Percentiles rank a stretch among this genome's conserved stretches.
Conservation (phyloP, 805 yeast genomes). For the Ogataea haglerorum region DNA sequence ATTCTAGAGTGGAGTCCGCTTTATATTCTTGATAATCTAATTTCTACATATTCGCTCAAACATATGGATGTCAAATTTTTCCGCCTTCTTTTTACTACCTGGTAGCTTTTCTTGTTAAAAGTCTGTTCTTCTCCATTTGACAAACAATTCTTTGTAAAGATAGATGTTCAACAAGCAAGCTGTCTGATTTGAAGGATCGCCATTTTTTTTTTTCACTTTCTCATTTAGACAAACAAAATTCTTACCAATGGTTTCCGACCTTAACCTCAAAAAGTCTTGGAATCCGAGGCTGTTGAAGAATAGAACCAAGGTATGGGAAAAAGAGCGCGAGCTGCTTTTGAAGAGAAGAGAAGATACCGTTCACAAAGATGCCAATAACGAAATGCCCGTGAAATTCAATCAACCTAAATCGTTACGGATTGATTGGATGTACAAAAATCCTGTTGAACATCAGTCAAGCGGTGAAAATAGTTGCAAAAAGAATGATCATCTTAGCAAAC, state of each 20-base stretch:
- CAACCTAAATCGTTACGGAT: not conserved
- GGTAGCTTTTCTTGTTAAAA: no score
- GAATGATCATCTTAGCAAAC: not conserved
- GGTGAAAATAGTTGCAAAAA: no score
- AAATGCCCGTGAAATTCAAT: not conserved
- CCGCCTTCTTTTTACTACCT: no score
- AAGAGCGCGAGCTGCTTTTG: slow-evolving; percentile 66
- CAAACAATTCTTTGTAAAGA: no score
- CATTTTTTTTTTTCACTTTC: not conserved
- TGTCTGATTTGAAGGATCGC: not conserved
- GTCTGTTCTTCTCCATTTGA: no score
- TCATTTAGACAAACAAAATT: not conserved
- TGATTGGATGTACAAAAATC: not conserved
- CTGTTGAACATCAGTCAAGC: not conserved
- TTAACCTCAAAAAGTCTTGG: slow-evolving; percentile 94
- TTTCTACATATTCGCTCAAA: not conserved
- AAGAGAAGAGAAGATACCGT: no score
- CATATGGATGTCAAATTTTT: no score
- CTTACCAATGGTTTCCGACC: slow-evolving; percentile 58
- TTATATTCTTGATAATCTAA: not conserved
- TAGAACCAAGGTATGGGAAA: slow-evolving; percentile 79
- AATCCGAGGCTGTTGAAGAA: slow-evolving; percentile 85
- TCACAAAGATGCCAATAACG: no score
- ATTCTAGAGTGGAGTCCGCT: slow-evolving; percentile 46
- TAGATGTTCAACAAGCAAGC: no score